Conservation (phyloP, 1,284 basidiomycete genomes). For the Moesziomyces globuligerus region DNA sequence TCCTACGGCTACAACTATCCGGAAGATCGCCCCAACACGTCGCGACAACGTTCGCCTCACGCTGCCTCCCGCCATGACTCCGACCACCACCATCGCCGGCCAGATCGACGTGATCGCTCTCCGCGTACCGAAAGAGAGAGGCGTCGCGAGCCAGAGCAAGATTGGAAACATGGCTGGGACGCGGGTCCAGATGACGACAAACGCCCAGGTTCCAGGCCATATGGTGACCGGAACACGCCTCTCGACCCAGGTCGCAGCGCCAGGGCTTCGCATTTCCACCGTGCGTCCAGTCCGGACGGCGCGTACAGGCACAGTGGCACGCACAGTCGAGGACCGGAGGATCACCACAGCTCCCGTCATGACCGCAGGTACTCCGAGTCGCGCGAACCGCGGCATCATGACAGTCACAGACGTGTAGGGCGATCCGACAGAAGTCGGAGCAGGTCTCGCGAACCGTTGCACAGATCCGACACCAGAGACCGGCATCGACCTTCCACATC, state of each 20-base stretch:
- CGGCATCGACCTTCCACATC: background rate
- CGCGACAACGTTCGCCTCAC: background rate
- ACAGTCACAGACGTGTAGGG: background rate
- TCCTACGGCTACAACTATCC: background rate
- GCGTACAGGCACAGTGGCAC: too few species aligned
- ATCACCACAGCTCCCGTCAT: background rate
- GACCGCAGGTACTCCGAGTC: background rate
- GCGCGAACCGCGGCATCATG: background rate
- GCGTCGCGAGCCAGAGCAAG: too few species aligned
- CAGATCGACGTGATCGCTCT: background rate
- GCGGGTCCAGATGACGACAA: too few species aligned
- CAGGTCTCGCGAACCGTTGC: background rate
- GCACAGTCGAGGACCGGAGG: too few species aligned
- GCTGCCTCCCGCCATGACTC: slow-evolving; percentile 4
- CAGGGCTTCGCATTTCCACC: too few species aligned
- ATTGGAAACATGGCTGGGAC: too few species aligned
- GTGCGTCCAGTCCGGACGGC: too few species aligned
- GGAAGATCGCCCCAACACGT: slow-evolving; percentile 6
- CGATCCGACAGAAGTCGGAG: background rate
- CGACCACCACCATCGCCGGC: background rate
- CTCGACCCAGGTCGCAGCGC: too few species aligned
- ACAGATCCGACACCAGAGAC: background rate
- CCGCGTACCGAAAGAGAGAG: too few species aligned
- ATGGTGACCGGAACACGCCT: background rate
- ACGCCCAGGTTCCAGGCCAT: too few species aligned